Base-by-base conservation (phyloP, 2,329 filamentous ascomycete species). In the Cadophora luteo-olivacea region DNA sequence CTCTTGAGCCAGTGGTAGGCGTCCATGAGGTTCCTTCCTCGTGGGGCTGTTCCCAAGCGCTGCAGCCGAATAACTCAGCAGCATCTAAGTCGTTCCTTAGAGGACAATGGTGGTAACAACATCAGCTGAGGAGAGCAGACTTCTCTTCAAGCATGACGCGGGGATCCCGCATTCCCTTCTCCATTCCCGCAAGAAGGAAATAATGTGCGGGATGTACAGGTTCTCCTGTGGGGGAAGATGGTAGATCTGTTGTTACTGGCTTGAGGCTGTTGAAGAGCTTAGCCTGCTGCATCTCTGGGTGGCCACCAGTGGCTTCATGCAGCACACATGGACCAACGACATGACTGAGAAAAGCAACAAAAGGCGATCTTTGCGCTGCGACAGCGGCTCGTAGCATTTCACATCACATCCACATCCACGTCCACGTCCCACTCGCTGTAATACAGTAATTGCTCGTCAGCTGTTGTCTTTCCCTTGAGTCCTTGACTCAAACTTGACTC, bases 111-210 rank as follows among this genome's bases (percentile, higher is more conserved):
- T 24, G n/a, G 5, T 24, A 16, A 12, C 29, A 48, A 11, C 25
- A 49, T 62, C 60, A 62, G 60, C 60, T 62, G 60, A 51, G 60
- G 16, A 33, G 60, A 62, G 41, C 14, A 62, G 41, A 62, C 25
- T 62, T 61, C 36, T 33, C 22, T 3, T 7, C 16, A 25, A 62
- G n/a, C 45, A 49, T 22, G 45, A 49, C 19, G 19, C 49, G 38
- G 60, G 60, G 60, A 62, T 38, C 32, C 57, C 57, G 36, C 33
- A 24, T 33, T 33, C 8, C 36, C 25, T 1, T 19, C 8, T 25
- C 3, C 52, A 32, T 19, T 60, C 36, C 36, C 57, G 57, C 57
- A 41, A 25, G 9, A 41, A 38, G 32, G 19, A 38, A 41, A 12
- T 29, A 55, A 45, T 25, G 22, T 16, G 22, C 24, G 36, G 36